Evolutionary conservation across 805 yeast species (phyloP).

Genomic region (Candida berthetii): DNA sequence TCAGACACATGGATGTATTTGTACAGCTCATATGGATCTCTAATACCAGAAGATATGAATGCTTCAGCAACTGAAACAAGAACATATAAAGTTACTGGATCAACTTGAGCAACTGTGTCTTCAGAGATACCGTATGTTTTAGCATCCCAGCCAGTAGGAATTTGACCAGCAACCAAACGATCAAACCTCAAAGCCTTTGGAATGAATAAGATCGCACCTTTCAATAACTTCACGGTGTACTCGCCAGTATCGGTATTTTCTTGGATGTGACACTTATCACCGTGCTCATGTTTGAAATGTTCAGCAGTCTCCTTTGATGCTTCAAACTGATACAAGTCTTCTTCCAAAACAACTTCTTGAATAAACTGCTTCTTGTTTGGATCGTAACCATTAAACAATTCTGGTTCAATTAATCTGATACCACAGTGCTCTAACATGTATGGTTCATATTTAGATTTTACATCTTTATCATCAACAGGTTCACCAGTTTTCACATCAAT

Average conservation of each 20-base stretch:
- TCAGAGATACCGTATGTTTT: slow-evolving; percentile 91
- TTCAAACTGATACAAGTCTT: slow-evolving; percentile 94
- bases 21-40: slow-evolving; percentile 98
- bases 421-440: slow-evolving; percentile 90
- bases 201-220: slow-evolving; percentile 86
- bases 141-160: slow-evolving; percentile 99
- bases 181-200: slow-evolving; percentile 74
- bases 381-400: slow-evolving; percentile 87
- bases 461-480: slow-evolving; percentile 93
- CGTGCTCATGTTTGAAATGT: slow-evolving; percentile 91
- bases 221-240: slow-evolving; percentile 81
- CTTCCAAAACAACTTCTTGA: slow-evolving; percentile 95
- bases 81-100: slow-evolving; percentile 89
- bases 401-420: slow-evolving; percentile 95
- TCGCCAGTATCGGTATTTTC: slow-evolving; percentile 88
- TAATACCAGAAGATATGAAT: slow-evolving; percentile 86
- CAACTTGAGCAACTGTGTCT: slow-evolving; percentile 90
- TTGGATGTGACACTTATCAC: slow-evolving; percentile 87
- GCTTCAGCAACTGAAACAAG: slow-evolving; percentile 96
- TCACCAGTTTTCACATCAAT: slow-evolving; percentile 88
- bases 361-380: slow-evolving; percentile 89
- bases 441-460: slow-evolving; percentile 87
- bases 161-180: slow-evolving; percentile 71
- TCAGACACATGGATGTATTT: slow-evolving; percentile 97
- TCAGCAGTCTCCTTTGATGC: slow-evolving; percentile 93